Evolutionary conservation across 2,329 filamentous ascomycete species (phyloP), one percentile per base, ranked within the genome.

Genomic region (Ophiosphaerella narmari): DNA sequence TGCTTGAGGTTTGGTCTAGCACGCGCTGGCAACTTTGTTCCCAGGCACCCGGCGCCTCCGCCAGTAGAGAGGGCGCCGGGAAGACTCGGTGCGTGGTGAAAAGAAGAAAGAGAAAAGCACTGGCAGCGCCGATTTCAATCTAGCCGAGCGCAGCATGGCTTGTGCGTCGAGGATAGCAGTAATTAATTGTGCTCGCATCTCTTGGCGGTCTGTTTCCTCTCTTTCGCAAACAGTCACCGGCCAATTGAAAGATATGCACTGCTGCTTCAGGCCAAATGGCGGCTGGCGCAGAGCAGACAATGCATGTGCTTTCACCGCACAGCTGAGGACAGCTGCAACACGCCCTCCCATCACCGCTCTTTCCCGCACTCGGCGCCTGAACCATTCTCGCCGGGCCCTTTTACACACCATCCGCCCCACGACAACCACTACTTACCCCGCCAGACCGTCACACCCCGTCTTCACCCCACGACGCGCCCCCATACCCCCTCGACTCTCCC

Each of bases 201-300:
- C 55, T 53, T 58, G 55, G 52, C 52, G 51, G 33, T 49, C 46
- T 46, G 21, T 43, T 46, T 48, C 40, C 52, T 52, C 52, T 56
- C 43, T 34, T 37, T 44, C 43, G 35, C 48, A 47, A 44, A 50
- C 46, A 48, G 42, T 38, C 62, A 58, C 50, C 54, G 49, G 51
- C 59, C 59, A 62, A 65, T 67, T 56, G 60, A 43, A 29, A 36
- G 43, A 40, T 34, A 44, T 47, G 51, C 50, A 55, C 56, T 67
- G 64, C 57, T 66, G 61, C 60, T 63, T 71, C 66, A 70, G 63
- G 52, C 65, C 65, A 39, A 58, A 69, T 67, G 68, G 59, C 50
- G 59, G 57, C 35, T 50, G 59, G 61, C 60, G 55, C 52, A 59
- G 46, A 48, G 58, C 60, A 53, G 52, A 57, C 56, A 53, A 56